These are phyloP conservation scores for Naganishia cerealis DNA, from an alignment of 1,284 basidiomycete species.

Conservation along the genomic window DNA sequence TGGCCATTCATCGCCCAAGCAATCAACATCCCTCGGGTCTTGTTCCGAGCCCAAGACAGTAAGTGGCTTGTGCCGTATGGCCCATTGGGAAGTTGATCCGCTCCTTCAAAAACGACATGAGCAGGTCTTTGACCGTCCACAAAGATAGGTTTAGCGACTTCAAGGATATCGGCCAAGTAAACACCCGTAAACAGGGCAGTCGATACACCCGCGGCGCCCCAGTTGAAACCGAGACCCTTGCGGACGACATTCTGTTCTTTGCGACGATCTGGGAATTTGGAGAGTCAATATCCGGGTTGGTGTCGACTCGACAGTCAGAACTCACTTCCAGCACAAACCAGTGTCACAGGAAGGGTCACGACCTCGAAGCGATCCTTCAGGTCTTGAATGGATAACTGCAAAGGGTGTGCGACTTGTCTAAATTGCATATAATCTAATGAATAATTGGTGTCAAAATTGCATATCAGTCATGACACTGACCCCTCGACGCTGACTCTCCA, in stretches of 20 bases:
- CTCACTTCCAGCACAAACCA: constrained; percentile 65
- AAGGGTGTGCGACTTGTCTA: constrained; percentile 56
- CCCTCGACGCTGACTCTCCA: constrained; percentile 64
- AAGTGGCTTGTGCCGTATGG: constrained; percentile 66
- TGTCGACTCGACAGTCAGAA: not conserved
- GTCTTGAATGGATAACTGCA: constrained; percentile 57
- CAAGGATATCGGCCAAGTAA: constrained; percentile 63
- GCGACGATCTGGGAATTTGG: constrained; percentile 55
- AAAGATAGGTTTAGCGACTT: constrained; percentile 57
- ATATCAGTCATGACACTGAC: constrained; percentile 34
- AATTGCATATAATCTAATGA: not conserved
- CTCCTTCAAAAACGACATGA: constrained; percentile 67
- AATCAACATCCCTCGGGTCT: constrained; percentile 62
- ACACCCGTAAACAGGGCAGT: constrained; percentile 67
- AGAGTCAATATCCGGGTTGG: not conserved
- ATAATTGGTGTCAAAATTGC: not conserved
- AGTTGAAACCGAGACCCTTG: constrained; percentile 59
- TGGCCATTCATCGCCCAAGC: constrained; percentile 67
- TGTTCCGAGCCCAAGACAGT: constrained; percentile 59
- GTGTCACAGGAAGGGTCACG: constrained; percentile 65
- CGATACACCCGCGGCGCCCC: constrained; percentile 56
- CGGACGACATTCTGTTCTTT: constrained; percentile 70
- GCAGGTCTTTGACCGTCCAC: constrained; percentile 52
- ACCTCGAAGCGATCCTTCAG: constrained; percentile 59
- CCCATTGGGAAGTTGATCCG: constrained; percentile 65